Conservation (phyloP, 129 eudicot species). For the Solidago caesia region DNA sequence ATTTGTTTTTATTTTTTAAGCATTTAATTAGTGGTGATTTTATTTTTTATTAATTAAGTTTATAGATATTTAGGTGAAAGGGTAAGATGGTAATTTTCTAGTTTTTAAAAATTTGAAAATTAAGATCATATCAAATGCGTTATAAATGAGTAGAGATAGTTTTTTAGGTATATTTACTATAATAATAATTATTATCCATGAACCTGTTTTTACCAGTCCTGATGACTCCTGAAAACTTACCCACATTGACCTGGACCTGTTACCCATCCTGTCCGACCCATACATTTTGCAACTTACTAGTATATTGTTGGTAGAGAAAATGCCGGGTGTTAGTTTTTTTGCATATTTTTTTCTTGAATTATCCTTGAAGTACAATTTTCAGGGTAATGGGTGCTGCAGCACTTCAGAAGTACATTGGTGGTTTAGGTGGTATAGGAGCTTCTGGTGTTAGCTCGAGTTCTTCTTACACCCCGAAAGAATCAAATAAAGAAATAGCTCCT, state of each 20-base stretch:
- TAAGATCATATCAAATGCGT: too few relatives aligned
- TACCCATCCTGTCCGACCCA: neutral
- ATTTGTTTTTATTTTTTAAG: too few relatives aligned
- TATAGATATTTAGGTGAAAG: too few relatives aligned
- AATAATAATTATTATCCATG: neutral
- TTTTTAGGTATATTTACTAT: neutral
- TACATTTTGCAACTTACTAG: neutral
- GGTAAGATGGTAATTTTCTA: too few relatives aligned
- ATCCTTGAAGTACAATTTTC: slow-evolving; percentile 12
- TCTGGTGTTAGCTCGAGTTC: slow-evolving; percentile 96
- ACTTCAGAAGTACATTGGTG: slow-evolving; percentile 83
- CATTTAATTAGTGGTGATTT: too few relatives aligned
- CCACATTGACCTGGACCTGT: neutral
- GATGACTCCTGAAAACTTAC: neutral
- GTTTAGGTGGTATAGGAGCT: slow-evolving; percentile 85
- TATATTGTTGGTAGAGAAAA: slow-evolving; percentile 8
- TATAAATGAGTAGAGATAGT: neutral
- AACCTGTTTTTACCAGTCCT: neutral
- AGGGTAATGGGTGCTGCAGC: slow-evolving; percentile 93
- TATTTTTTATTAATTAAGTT: too few relatives aligned
- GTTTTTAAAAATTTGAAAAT: too few relatives aligned
- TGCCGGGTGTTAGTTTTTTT: neutral
- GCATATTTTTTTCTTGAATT: neutral
- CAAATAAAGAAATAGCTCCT: slow-evolving; percentile 82
- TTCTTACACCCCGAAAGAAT: slow-evolving; percentile 83